Base-by-base conservation (phyloP, 2,329 filamentous ascomycete species). In the Didymella lethalis region DNA sequence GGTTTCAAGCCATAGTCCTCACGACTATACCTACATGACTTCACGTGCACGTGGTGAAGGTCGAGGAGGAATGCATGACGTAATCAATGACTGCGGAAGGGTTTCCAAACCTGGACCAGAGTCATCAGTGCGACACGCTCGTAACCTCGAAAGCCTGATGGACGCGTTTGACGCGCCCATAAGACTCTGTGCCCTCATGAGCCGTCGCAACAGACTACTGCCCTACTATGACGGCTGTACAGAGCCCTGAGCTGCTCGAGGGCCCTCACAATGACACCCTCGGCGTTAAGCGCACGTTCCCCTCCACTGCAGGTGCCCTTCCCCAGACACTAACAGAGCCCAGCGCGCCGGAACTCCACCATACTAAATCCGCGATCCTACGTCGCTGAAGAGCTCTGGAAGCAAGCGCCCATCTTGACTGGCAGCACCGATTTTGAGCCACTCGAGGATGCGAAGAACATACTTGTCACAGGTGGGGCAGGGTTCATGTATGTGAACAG, bases 381-480 rank as follows among this genome's bases (percentile, higher is more conserved):
- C 61, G 62, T 78, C 28, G 86, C 89, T 68, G 82, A 83, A 63
- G 87, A 88, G 36, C 77, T 91, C 60, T 93, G 90, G 89, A 87
- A 87, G 69, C 83, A 88, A 48, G 90, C 90, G 2, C 90, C 90
- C 18, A 74, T 92, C 28, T 81, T 93, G 54, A 88, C 76, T 11
- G 90, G 90, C 34, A 87, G 83, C 65, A 91, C 89, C 60, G 87
- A 85, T 64, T 93, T 90, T 66, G 85, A 88, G 70, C 87, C 90
- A 43, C 80, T 88, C 5, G 80, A 83, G 25, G 87, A 90, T 76
- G 87, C 91, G 54, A 89, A 86, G 77, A 93, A 92, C 72, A 93
- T 94, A 68, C 88, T 94, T 84, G 85, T 95, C 63, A 94, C 91
- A 20, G 91, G 91, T 48, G 91, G 91, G 53, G 91, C 90, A 62